Conservation (phyloP, 2,329 filamentous ascomycete genomes). For the Mycocentrospora acerina region DNA sequence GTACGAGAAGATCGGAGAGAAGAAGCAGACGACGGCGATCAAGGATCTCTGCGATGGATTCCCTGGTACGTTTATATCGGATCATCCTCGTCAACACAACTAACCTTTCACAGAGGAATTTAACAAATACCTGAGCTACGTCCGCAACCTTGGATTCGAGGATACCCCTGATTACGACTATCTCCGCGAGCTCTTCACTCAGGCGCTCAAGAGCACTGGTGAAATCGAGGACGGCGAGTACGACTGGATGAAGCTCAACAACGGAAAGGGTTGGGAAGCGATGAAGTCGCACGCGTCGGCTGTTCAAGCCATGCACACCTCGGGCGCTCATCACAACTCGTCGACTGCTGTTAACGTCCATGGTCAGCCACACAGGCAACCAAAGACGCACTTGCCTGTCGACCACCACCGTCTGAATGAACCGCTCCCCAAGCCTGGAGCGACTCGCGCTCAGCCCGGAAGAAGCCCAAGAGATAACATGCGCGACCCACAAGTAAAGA, state of each 20-base stretch:
- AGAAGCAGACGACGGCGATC: conserved; percentile 97
- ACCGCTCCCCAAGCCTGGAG: conserved; percentile 62
- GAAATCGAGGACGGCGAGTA: conserved; percentile 98
- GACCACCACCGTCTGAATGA: conserved; percentile 49
- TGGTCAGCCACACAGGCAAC: conserved; percentile 66
- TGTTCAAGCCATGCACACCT: conserved; percentile 72
- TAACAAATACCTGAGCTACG: conserved; percentile 95
- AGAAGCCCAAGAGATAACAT: conserved; percentile 38
- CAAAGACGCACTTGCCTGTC: conserved; percentile 51
- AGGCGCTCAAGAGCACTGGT: conserved; percentile 89
- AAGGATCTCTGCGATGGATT: conserved; percentile 97
- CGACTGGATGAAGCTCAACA: conserved; percentile 99
- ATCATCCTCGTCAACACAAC: conserved; percentile 5
- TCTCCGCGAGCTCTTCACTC: conserved; percentile 91
- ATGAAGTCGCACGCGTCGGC: conserved; percentile 70
- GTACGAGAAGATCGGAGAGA: conserved; percentile 99
- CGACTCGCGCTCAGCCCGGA: conserved; percentile 54
- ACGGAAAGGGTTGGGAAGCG: conserved; percentile 87
- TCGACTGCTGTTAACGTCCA: conserved; percentile 82
- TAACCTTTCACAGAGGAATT: conserved; percentile 71
- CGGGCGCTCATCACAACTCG: conserved; percentile 74
- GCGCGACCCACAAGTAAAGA: conserved; percentile 49
- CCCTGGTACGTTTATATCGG: conserved; percentile 58
- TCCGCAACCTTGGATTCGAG: conserved; percentile 96
- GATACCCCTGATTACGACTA: conserved; percentile 99